Evolutionary conservation across 2,329 filamentous ascomycete genomes (phyloP).

Genomic region (Trichophaea hybrida): DNA sequence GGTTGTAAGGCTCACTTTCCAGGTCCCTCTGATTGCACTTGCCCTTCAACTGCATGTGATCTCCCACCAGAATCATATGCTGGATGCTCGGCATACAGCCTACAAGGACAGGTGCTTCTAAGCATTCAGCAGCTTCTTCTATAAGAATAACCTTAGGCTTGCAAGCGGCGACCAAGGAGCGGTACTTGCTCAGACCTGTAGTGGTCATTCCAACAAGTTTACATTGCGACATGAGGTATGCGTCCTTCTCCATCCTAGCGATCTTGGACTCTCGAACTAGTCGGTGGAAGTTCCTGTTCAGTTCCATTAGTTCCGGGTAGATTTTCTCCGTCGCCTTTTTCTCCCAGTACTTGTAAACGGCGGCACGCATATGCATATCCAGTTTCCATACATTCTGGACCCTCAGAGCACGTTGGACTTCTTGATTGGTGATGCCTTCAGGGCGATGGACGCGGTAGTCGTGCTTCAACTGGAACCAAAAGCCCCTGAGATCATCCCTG

Average conservation of each 20-base stretch:
- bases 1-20: constrained; percentile 45
- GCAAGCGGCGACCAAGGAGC: constrained; percentile 51
- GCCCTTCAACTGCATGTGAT: constrained; percentile 65
- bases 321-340: constrained; percentile 39
- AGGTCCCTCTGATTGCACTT: constrained; percentile 50
- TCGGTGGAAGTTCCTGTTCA: constrained; percentile 39
- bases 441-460: constrained; percentile 31
- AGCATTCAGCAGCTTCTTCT: constrained; percentile 66
- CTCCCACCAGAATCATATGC: constrained; percentile 50
- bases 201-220: constrained; percentile 57
- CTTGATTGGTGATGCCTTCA: constrained; percentile 30
- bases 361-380: constrained; percentile 41
- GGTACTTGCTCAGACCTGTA: constrained; percentile 68
- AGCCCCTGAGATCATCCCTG: constrained; percentile 38
- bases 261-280: constrained; percentile 42
- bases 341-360: constrained; percentile 53
- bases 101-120: constrained; percentile 46
- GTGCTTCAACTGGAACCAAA: constrained; percentile 34
- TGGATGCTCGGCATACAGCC: constrained; percentile 40
- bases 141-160: constrained; percentile 56
- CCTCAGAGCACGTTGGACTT: constrained; percentile 32
- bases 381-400: constrained; percentile 48
- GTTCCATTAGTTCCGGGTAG: constrained; percentile 35
- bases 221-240: constrained; percentile 45
- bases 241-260: constrained; percentile 45